phyloP scores from a whole-genome alignment of 2,329 filamentous ascomycete genomes.

The Exserohilum rostratum region DNA sequence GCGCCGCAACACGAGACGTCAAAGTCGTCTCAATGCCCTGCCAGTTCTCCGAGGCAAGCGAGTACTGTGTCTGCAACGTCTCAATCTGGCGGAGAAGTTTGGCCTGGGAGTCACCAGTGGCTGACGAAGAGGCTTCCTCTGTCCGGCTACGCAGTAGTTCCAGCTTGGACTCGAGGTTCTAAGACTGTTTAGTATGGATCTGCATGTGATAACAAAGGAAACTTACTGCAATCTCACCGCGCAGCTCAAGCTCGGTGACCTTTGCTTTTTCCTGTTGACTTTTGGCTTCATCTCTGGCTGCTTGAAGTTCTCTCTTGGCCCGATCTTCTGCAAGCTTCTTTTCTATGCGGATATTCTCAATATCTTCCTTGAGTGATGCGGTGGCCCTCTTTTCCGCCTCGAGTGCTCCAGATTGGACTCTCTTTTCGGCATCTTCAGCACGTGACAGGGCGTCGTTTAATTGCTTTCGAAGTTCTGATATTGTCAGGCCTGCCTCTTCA shows the following conservation, averaged over 20 bases:
- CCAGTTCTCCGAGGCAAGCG: slow-evolving; percentile 95
- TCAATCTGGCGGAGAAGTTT: slow-evolving; percentile 94
- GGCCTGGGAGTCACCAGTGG: slow-evolving; percentile 80
- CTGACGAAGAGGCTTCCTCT: slow-evolving; percentile 86
- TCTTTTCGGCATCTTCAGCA: slow-evolving; percentile 70
- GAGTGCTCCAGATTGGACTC: slow-evolving; percentile 69
- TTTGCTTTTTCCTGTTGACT: slow-evolving; percentile 73
- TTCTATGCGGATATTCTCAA: slow-evolving; percentile 72
- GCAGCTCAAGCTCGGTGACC: slow-evolving; percentile 75
- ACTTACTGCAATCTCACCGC: slow-evolving; percentile 69
- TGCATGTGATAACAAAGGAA: not conserved
- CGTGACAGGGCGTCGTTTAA: slow-evolving; percentile 70
- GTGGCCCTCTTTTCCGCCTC: slow-evolving; percentile 67
- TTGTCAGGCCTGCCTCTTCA: slow-evolving; percentile 66
- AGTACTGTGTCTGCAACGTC: slow-evolving; percentile 92
- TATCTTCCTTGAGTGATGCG: slow-evolving; percentile 65
- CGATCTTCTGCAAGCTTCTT: slow-evolving; percentile 77
- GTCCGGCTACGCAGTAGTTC: slow-evolving; percentile 84
- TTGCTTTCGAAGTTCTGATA: slow-evolving; percentile 72
- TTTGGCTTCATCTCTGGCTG: slow-evolving; percentile 74
- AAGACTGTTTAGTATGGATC: slow-evolving; percentile 35
- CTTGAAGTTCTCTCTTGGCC: slow-evolving; percentile 69
- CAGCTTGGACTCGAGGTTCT: slow-evolving; percentile 84
- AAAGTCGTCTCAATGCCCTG: slow-evolving; percentile 91
- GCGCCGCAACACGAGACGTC: slow-evolving; percentile 72